Conservation (phyloP, 2,329 filamentous ascomycete genomes). For the Neophaeococcomyces mojaviensis region DNA sequence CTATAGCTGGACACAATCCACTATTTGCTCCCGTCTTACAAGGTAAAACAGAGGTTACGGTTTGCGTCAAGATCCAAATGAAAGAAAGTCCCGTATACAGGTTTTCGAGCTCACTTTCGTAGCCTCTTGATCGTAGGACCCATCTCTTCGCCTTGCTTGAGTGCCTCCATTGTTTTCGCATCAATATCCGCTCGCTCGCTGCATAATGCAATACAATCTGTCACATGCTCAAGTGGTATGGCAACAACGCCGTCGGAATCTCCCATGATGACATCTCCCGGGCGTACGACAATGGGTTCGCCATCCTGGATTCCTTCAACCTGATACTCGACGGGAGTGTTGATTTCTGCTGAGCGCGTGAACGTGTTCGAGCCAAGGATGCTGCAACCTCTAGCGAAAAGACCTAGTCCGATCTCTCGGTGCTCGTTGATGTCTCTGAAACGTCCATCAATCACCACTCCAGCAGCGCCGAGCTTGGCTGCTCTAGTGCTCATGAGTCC, state of each 20-base stretch:
- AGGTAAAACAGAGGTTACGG: no score
- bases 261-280: constrained; percentile 31
- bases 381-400: constrained; percentile 28
- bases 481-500: constrained; percentile 34
- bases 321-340: constrained; percentile 28
- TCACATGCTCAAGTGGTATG: constrained; percentile 18
- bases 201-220: constrained; percentile 28
- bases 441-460: constrained; percentile 33
- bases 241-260: constrained; percentile 26
- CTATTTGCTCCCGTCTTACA: no score
- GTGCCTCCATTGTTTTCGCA: constrained; percentile 27
- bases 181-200: constrained; percentile 30
- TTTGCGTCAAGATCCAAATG: no score
- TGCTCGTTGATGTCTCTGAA: constrained; percentile 33
- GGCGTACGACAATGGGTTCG: constrained; percentile 25
- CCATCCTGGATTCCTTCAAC: constrained; percentile 18
- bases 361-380: constrained; percentile 31
- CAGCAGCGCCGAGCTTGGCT: constrained; percentile 28
- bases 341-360: constrained; percentile 29
- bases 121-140: constrained; percentile 29
- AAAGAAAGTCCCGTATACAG: constrained; percentile 37
- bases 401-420: constrained; percentile 21
- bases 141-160: constrained; percentile 29
- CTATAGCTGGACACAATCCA: no score
- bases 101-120: constrained; percentile 23